Conservation (phyloP, 495 filamentous ascomycete genomes). For the Aspergillus affinis region DNA sequence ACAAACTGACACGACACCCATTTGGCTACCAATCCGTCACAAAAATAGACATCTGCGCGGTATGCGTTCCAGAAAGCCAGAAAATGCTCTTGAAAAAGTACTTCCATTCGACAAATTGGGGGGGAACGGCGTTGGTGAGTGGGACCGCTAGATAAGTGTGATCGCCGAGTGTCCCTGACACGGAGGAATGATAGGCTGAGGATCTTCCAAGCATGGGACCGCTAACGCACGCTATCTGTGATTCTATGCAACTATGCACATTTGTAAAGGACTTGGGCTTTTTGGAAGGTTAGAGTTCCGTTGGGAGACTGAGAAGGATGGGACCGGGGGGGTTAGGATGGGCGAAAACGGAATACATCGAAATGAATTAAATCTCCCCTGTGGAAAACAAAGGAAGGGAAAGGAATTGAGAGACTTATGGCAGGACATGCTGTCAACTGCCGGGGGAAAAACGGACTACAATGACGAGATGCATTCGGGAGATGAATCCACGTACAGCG, state of each 20-base stretch:
- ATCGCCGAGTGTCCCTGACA: slow-evolving; percentile 5
- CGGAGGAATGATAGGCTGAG: slow-evolving; percentile 7
- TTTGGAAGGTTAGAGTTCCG: background rate
- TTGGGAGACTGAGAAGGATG: background rate
- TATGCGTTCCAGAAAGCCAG: slow-evolving; percentile 7
- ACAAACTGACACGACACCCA: background rate
- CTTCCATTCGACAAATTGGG: slow-evolving; percentile 4
- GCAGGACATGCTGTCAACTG: too few relatives aligned
- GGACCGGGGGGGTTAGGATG: background rate
- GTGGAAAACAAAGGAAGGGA: too few relatives aligned
- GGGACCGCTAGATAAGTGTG: background rate
- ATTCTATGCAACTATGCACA: slow-evolving; percentile 11
- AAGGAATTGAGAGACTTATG: too few relatives aligned
- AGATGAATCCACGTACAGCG: too few relatives aligned
- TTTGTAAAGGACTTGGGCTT: background rate
- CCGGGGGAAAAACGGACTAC: too few relatives aligned
- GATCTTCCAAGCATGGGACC: slow-evolving; percentile 4
- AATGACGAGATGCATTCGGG: too few relatives aligned
- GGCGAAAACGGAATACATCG: background rate
- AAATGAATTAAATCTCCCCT: too few relatives aligned
- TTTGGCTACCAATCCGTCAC: background rate
- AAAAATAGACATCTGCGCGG: slow-evolving; percentile 2
- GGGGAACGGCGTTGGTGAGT: slow-evolving; percentile 1
- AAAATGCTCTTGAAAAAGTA: background rate
- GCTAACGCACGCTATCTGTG: slow-evolving; percentile 9